Conservation (phyloP, 75 land plant genomes). For the Isoetes taiwanensis region DNA sequence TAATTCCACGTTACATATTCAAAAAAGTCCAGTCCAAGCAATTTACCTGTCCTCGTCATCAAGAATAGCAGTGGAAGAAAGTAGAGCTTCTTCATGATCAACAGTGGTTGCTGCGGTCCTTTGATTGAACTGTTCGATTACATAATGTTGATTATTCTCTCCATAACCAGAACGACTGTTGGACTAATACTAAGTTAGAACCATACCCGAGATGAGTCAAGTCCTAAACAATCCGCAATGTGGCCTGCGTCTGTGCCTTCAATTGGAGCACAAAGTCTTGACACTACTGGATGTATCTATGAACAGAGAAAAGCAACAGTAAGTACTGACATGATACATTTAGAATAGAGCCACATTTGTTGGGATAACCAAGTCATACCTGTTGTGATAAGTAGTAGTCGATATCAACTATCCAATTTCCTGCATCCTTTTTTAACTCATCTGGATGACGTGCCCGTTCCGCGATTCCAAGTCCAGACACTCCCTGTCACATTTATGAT, state of each 20-base stretch:
- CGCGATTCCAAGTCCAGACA: slow-evolving; percentile 49
- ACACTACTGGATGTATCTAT: slow-evolving; percentile 96
- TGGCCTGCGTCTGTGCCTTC: slow-evolving; percentile 91
- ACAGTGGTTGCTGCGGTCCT: slow-evolving; percentile 31
- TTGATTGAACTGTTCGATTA: slow-evolving; percentile 43
- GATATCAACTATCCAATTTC: slow-evolving; percentile 85
- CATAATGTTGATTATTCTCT: not conserved
- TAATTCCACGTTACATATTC: not conserved
- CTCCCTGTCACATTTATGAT: slow-evolving; percentile 3
- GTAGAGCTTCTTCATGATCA: slow-evolving; percentile 41
- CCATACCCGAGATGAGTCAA: slow-evolving; percentile 74
- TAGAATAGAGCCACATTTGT: not conserved
- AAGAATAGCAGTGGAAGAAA: slow-evolving; percentile 26
- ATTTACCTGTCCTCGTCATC: slow-evolving; percentile 85
- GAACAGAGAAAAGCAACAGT: not conserved
- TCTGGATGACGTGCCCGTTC: slow-evolving; percentile 97
- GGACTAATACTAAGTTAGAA: not conserved
- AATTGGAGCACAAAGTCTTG: slow-evolving; percentile 92
- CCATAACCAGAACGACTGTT: not conserved
- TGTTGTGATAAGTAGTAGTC: slow-evolving; percentile 95
- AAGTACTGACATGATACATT: not conserved
- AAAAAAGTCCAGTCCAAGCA: no score
- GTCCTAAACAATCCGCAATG: slow-evolving; percentile 94
- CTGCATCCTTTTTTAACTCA: slow-evolving; percentile 65
- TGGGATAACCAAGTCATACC: slow-evolving; percentile 26